Conservation (phyloP, 352 stramenopile genomes). For the Phytophthora pini region DNA sequence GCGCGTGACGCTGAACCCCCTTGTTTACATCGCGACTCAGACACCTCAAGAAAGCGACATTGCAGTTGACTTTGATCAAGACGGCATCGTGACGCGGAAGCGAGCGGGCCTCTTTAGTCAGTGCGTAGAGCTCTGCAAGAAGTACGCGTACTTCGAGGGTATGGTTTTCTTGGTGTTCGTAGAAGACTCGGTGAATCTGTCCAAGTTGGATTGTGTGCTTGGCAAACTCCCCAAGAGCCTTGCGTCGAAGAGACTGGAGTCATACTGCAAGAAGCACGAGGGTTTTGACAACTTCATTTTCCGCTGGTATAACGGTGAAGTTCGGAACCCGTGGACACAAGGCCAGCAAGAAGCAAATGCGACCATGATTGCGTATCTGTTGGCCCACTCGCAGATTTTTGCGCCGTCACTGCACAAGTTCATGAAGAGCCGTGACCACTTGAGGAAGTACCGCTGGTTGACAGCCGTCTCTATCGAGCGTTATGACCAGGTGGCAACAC, state of each 20-base stretch:
- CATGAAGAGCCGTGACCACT: conserved; percentile 59
- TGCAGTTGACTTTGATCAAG: conserved; percentile 39
- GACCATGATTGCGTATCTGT: conserved; percentile 67
- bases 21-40: conserved; percentile 75
- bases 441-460: conserved; percentile 72
- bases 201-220: conserved; percentile 77
- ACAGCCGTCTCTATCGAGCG: conserved; percentile 69
- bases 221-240: conserved; percentile 58
- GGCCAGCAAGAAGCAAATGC: conserved; percentile 16
- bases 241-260: conserved; percentile 65
- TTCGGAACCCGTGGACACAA: conserved; percentile 70
- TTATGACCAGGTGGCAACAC: conserved; percentile 62
- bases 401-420: conserved; percentile 66
- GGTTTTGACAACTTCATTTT: conserved; percentile 74
- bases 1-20: conserved; percentile 64
- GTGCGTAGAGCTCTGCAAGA: conserved; percentile 69
- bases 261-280: conserved; percentile 65
- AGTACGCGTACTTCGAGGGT: conserved; percentile 83
- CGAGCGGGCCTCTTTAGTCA: conserved; percentile 59
- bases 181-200: conserved; percentile 65
- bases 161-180: conserved; percentile 79
- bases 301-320: conserved; percentile 80
- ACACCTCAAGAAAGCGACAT: conserved; percentile 28
- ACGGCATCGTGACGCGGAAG: conserved; percentile 43
- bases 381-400: conserved; percentile 70